A percentile compares a stretch with the other conserved stretches of the same genome.
Evolutionary conservation across 208 protist genomes (phyloP).

Genomic region (Leishmania major): DNA sequence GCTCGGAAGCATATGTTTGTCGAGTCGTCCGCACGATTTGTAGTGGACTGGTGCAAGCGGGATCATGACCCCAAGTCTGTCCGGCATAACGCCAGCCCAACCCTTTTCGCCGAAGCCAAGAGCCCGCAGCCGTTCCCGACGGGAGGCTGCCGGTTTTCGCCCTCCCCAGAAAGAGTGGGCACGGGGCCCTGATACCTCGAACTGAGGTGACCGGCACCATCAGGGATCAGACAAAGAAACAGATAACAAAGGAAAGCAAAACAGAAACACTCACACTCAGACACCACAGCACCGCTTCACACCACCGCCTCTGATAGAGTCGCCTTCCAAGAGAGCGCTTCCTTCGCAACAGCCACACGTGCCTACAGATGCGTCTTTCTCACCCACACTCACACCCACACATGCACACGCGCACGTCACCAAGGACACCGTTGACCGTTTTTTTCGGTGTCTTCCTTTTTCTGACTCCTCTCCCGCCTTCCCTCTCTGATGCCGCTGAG

Average conservation of each 20-base stretch:
- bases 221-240: not conserved
- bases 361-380: not conserved
- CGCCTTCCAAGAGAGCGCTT: not conserved
- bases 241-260: not conserved
- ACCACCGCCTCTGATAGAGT: not conserved
- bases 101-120: not conserved
- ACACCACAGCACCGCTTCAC: not conserved
- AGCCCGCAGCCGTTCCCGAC: not conserved
- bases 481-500: not conserved
- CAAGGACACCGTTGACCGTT: not conserved
- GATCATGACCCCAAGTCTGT: too few relatives aligned
- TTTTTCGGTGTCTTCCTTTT: not conserved
- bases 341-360: not conserved
- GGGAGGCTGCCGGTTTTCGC: not conserved
- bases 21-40: not conserved
- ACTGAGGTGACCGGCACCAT: not conserved
- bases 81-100: not conserved
- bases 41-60: too few relatives aligned
- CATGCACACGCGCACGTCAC: not conserved
- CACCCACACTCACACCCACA: not conserved
- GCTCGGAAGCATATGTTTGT: not conserved
- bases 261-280: not conserved
- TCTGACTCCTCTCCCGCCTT: not conserved
- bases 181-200: not conserved
- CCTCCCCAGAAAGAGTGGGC: not conserved